Evolutionary conservation across 352 stramenopile species (phyloP).

Genomic region (Phytophthora cryptogea): DNA sequence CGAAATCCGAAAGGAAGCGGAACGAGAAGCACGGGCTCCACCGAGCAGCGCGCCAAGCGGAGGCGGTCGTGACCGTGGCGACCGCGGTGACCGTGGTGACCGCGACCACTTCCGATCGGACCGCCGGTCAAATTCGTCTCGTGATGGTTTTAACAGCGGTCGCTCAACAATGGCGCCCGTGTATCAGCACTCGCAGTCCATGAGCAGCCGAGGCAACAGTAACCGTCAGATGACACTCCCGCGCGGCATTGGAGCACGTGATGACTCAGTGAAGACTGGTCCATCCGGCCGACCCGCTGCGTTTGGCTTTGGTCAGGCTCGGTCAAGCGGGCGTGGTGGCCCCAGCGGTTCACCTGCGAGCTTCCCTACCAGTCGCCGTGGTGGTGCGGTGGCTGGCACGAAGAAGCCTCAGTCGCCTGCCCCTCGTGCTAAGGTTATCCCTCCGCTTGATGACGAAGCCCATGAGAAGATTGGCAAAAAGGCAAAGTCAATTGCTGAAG

Average conservation of each 20-base stretch:
- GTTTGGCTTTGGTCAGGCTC: constrained; percentile 38
- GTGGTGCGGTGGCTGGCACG: constrained; percentile 5
- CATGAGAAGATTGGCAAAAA: constrained; percentile 78
- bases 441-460: constrained; percentile 61
- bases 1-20: constrained; percentile 95
- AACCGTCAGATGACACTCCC: constrained; percentile 54
- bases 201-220: constrained; percentile 44
- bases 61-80: constrained; percentile 33
- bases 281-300: constrained; percentile 55
- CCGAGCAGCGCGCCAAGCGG: constrained; percentile 55
- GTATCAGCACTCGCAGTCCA: constrained; percentile 57
- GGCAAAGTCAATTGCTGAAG: constrained; percentile 75
- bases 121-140: constrained; percentile 56
- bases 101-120: constrained; percentile 47
- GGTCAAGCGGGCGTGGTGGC: constrained; percentile 22
- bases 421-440: constrained; percentile 31
- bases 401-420: constrained; percentile 46
- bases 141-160: constrained; percentile 55
- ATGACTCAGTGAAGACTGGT: constrained; percentile 68
- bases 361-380: constrained; percentile 28
- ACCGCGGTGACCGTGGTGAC: constrained; percentile 8
- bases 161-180: constrained; percentile 63
- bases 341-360: constrained; percentile 41
- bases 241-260: constrained; percentile 48
- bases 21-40: constrained; percentile 76